phyloP scores from a whole-genome alignment of 2,329 filamentous ascomycete genomes.

The Myriosclerotinia duriaeana region DNA sequence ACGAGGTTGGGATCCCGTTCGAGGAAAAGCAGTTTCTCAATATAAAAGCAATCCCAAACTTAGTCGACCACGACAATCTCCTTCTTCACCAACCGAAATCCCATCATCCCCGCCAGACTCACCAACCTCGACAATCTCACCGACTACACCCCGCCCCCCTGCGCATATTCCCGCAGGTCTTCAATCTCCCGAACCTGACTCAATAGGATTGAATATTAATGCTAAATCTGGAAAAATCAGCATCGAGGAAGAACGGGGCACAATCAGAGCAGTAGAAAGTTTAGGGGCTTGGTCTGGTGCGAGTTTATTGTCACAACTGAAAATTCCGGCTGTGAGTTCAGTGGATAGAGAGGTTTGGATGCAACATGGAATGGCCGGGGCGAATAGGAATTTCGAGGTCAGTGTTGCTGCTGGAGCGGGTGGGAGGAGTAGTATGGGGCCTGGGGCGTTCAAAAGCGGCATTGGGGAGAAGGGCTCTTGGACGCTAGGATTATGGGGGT shows the following conservation, averaged over 20 bases:
- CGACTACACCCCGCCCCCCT: conserved; percentile 5
- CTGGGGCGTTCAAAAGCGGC: conserved; percentile 51
- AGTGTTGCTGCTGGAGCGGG: conserved; percentile 40
- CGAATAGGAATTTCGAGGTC: conserved; percentile 58
- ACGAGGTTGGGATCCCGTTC: conserved; percentile 76
- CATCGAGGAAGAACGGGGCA: conserved; percentile 52
- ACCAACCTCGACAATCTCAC: not conserved
- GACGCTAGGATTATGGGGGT: conserved; percentile 62
- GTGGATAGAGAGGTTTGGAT: conserved; percentile 72
- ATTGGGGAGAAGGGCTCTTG: conserved; percentile 49
- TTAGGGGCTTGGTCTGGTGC: conserved; percentile 74
- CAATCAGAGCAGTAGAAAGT: conserved; percentile 65
- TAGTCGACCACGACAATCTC: not conserved
- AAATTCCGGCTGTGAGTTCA: conserved; percentile 65
- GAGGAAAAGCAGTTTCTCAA: conserved; percentile 24
- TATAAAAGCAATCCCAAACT: conserved; percentile 16
- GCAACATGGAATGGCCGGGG: conserved; percentile 63
- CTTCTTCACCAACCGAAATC: not conserved
- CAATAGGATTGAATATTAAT: conserved; percentile 58
- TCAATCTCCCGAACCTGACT: conserved; percentile 52
- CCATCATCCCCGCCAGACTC: not conserved
- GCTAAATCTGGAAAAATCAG: conserved; percentile 45
- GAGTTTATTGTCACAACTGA: conserved; percentile 67
- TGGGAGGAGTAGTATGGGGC: conserved; percentile 64
- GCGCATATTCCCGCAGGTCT: conserved; percentile 27